phyloP scores from a whole-genome alignment of 805 yeast species.

The Metschnikowia lochheadii region DNA sequence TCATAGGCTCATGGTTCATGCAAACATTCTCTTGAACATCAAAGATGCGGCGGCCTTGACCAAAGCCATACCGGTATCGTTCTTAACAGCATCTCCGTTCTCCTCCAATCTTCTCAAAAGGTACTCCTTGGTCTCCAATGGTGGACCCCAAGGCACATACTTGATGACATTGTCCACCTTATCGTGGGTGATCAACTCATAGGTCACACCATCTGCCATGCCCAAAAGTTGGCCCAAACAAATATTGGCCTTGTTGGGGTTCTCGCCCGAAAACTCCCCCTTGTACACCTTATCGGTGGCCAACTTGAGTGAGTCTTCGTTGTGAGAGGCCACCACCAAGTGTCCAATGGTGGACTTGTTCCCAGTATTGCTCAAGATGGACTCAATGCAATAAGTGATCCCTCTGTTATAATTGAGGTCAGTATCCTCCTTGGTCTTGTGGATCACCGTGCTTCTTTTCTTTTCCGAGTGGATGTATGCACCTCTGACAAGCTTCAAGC shows the following conservation, averaged over 20 bases:
- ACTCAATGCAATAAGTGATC: slow-evolving; percentile 55
- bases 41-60: slow-evolving; percentile 45
- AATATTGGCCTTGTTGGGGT: slow-evolving; percentile 49
- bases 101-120: slow-evolving; percentile 87
- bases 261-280: slow-evolving; percentile 9
- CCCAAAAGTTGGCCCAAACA: slow-evolving; percentile 90
- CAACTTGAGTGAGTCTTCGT: slow-evolving; percentile 67
- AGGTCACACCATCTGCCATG: slow-evolving; percentile 89
- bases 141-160: slow-evolving; percentile 98
- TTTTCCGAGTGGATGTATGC: slow-evolving; percentile 92
- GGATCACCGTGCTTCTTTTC: slow-evolving; percentile 62
- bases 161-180: slow-evolving; percentile 75
- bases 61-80: slow-evolving; percentile 75
- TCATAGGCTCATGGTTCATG: neutral
- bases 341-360: slow-evolving; percentile 59
- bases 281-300: slow-evolving; percentile 56
- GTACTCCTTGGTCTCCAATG: slow-evolving; percentile 87
- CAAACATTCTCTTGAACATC: slow-evolving; percentile 8
- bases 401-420: slow-evolving; percentile 74
- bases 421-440: slow-evolving; percentile 72
- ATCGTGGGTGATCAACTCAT: slow-evolving; percentile 62
- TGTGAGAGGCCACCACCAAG: slow-evolving; percentile 89
- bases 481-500: slow-evolving; percentile 89
- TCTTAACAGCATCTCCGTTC: slow-evolving; percentile 90
- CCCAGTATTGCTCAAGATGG: slow-evolving; percentile 45